Conservation (phyloP, 257 asterid genomes). For the Salvia rosmarinus region DNA sequence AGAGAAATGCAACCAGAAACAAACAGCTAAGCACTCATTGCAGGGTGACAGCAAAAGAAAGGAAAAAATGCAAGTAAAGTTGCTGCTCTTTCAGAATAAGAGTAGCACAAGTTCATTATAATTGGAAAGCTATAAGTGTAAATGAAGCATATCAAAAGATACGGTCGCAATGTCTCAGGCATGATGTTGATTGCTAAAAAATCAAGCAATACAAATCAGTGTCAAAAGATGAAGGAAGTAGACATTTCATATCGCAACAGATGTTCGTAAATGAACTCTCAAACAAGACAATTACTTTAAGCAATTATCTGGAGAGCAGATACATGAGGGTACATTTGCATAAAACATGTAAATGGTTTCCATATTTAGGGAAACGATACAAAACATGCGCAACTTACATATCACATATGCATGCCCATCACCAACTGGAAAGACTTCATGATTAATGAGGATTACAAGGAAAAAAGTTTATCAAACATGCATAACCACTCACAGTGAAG, state of each 20-base stretch:
- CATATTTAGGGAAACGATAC: not conserved
- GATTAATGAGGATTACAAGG: constrained; percentile 18
- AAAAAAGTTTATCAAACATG: not conserved
- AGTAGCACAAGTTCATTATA: not conserved
- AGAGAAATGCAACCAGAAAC: constrained; percentile 10
- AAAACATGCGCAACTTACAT: not conserved
- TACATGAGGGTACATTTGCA: not conserved
- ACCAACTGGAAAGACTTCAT: not conserved
- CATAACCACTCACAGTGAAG: constrained; percentile 16
- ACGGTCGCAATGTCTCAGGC: constrained; percentile 1
- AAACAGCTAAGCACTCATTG: constrained; percentile 18
- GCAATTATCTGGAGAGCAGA: not conserved
- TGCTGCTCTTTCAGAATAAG: not conserved
- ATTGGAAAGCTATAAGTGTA: not conserved
- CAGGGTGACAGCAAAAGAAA: not conserved
- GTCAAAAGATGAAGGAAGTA: not conserved
- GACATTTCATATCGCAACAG: not conserved
- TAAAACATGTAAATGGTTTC: not conserved
- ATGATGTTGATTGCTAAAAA: not conserved
- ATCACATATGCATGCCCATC: not conserved
- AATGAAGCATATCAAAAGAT: constrained; percentile 1
- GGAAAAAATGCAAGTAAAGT: not conserved
- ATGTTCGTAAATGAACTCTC: not conserved
- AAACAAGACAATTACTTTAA: not conserved
- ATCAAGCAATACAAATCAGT: not conserved